Percentiles rank a stretch among this genome's conserved stretches.
Conservation (phyloP, 2,329 filamentous ascomycete species). For the Aspergillus sergii region DNA sequence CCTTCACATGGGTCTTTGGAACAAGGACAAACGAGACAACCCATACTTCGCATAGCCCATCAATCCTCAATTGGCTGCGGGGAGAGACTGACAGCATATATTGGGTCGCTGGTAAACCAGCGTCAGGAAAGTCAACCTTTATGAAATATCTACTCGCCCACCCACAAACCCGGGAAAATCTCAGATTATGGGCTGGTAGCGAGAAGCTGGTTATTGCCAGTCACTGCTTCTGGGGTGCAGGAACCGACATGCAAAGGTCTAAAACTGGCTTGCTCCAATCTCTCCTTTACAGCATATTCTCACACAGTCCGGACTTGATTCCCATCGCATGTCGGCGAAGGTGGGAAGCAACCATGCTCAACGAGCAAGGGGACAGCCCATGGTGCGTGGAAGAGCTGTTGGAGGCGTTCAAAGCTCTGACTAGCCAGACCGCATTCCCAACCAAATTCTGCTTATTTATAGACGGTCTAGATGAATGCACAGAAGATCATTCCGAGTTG, state of each 20-base stretch:
- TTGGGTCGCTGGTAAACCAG: neutral
- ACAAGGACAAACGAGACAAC: no score
- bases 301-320: neutral
- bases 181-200: neutral
- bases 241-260: neutral
- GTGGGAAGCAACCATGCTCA: neutral
- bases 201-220: neutral
- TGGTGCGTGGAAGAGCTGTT: neutral
- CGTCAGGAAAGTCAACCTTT: neutral
- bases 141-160: neutral
- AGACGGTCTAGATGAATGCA: neutral
- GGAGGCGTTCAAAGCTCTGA: neutral
- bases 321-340: neutral
- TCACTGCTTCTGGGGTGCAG: neutral
- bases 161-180: neutral
- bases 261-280: neutral
- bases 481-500: neutral
- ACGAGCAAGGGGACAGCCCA: neutral
- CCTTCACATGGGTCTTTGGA: neutral
- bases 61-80: neutral
- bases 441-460: neutral
- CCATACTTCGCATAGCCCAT: neutral
- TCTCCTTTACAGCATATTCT: neutral
- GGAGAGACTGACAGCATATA: neutral
- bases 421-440: neutral